phyloP scores from a whole-genome alignment of 306 rosid species.

The Oxytropis ochrocephala region DNA sequence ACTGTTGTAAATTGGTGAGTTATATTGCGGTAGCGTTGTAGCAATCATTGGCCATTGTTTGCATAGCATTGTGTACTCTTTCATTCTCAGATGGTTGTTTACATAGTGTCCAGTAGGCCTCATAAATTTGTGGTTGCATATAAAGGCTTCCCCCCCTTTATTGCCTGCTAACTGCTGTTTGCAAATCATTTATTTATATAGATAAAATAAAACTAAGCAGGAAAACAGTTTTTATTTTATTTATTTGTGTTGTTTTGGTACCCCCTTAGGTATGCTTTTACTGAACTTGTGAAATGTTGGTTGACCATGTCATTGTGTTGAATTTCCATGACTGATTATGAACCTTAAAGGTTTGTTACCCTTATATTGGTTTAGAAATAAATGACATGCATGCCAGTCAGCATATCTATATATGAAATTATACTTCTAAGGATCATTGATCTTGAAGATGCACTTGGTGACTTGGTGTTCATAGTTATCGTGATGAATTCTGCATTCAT shows the following conservation, averaged over 20 bases:
- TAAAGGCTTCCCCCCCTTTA: not conserved
- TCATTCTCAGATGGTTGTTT: slow-evolving; percentile 3
- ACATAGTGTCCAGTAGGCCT: not conserved
- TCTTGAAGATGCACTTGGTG: not conserved
- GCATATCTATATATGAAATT: not conserved
- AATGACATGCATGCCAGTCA: not conserved
- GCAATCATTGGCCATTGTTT: slow-evolving; percentile 9
- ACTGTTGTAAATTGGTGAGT: slow-evolving; percentile 88
- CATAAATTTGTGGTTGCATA: not conserved
- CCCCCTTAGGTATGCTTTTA: not conserved
- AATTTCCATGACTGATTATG: not conserved
- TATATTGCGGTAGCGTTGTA: not conserved
- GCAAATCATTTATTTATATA: not conserved
- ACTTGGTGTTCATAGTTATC: not conserved
- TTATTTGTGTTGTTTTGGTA: not conserved
- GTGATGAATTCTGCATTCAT: not conserved
- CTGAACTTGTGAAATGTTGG: not conserved
- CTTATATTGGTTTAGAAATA: not conserved
- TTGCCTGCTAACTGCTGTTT: not conserved
- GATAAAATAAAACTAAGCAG: not conserved
- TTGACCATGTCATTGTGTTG: not conserved
- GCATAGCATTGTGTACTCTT: slow-evolving; percentile 4
- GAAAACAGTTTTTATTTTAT: not conserved
- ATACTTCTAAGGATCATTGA: not conserved
- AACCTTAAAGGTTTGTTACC: not conserved